Base-by-base conservation (phyloP, 2,329 filamentous ascomycete genomes). In the Aspergillus sp. region DNA sequence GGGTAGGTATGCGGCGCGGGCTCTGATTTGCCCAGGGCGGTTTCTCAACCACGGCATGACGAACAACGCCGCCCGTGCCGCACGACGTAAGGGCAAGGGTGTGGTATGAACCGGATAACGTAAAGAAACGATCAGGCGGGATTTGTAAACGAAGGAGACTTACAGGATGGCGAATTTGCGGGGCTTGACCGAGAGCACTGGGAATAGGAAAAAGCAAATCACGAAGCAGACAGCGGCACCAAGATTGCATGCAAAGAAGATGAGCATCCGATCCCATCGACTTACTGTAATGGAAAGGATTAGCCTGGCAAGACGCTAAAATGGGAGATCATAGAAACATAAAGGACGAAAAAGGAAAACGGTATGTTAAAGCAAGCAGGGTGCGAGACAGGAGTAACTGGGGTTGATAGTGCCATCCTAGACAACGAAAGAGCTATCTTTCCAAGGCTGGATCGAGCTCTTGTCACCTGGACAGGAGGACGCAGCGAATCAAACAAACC, bases 141-240 rank as follows among this genome's bases (percentile, higher is more conserved):
- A 55, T 59, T 53, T 64, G 44, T 30, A 30, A 30, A 30, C 11
- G 38, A 41, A 56, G 55, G 56, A 17, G 57, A 93, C 93, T 89
- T 87, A 98, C 95, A 98, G 76, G 64, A 96, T 92, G 55, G 93
- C 93, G 81, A 99, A 97, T 82, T 98, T 99, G 77, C 90, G 86
- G 66, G 93, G 93, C 73, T 84, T 87, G 64, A 91, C 76, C 64
- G 90, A 84, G 65, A 97, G 83, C 59, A 93, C 83, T 54, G 93
- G 93, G 78, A 96, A 93, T 56, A 98, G 81, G 66, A 88, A 88
- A 79, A 98, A 96, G 81, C 90, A 76, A 68, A 96, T 86, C 73
- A 96, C 86, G 81, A 99, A 98, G 81, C 96, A 93, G 65, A 90
- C 91, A 63, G 91, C 82, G 62, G 95, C 92, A 60, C 89, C 92